These are phyloP conservation scores for Gnetum montanum DNA, from an alignment of 75 land plant species.

Conservation along the genomic window DNA sequence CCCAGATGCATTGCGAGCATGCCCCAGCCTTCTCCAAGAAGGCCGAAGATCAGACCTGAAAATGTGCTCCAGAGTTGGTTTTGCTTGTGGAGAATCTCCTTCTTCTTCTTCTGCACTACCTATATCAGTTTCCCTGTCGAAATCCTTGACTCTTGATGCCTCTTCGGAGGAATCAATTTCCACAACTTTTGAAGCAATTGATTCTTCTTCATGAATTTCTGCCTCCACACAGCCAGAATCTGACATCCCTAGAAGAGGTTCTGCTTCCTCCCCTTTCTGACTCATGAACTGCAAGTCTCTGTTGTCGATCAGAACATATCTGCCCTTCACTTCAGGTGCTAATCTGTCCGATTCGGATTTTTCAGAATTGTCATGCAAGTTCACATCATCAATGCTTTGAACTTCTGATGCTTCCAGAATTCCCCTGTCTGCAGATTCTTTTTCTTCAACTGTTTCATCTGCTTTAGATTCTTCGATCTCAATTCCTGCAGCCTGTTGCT, in stretches of 20 bases:
- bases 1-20: constrained; percentile 22
- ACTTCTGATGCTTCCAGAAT: constrained; percentile 1
- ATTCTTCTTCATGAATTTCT: not conserved
- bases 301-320: too few species aligned
- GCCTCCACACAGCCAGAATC: not conserved
- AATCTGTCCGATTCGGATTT: too few species aligned
- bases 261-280: constrained; percentile 5
- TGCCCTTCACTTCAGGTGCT: too few species aligned
- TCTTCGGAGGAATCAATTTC: not conserved
- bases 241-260: constrained; percentile 1
- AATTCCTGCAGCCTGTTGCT: not conserved
- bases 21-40: constrained; percentile 16
- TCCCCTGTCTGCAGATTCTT: not conserved
- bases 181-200: not conserved
- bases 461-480: not conserved
- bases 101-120: constrained; percentile 1
- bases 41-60: constrained; percentile 1
- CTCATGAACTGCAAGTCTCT: too few species aligned
- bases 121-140: not conserved
- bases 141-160: not conserved
- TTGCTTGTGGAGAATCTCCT: not conserved
- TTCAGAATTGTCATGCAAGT: too few species aligned
- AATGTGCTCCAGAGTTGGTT: constrained; percentile 1
- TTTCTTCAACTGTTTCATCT: not conserved
- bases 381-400: not conserved